These are phyloP conservation scores for Leccinum solheimii DNA, from an alignment of 1,284 basidiomycete genomes.

Conservation along the genomic window DNA sequence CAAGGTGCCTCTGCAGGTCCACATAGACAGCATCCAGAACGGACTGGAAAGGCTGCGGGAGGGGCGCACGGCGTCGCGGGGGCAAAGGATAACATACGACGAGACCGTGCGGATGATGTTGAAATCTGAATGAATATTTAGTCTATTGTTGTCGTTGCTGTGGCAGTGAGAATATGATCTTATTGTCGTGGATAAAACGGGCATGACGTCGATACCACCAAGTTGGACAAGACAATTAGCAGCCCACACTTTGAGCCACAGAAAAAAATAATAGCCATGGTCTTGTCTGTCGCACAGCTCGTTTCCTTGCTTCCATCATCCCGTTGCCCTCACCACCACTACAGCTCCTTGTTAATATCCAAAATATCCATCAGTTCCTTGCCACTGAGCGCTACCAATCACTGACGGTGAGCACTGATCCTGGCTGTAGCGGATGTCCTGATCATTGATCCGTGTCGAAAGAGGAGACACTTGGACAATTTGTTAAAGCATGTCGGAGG, in stretches of 20 bases:
- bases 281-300: background rate
- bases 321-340: background rate
- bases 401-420: constrained; percentile 5
- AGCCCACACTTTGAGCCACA: constrained; percentile 2
- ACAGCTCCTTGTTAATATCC: background rate
- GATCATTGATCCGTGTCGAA: constrained; percentile 9
- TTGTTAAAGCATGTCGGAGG: constrained; percentile 1
- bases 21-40: constrained; percentile 64
- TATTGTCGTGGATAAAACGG: constrained; percentile 27
- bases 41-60: constrained; percentile 66
- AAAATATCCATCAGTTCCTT: background rate
- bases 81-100: constrained; percentile 36
- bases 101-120: constrained; percentile 35
- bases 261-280: background rate
- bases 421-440: background rate
- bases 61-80: constrained; percentile 42
- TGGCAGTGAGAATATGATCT: constrained; percentile 2
- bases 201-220: constrained; percentile 4
- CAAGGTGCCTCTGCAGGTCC: constrained; percentile 64
- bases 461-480: background rate
- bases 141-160: background rate
- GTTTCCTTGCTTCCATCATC: constrained; percentile 8
- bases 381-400: background rate
- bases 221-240: constrained; percentile 24
- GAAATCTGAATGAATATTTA: constrained; percentile 2